A percentile compares a stretch with the other conserved stretches of the same genome.
Conservation (phyloP, 306 rosid species). For the Glycyrrhiza uralensis region DNA sequence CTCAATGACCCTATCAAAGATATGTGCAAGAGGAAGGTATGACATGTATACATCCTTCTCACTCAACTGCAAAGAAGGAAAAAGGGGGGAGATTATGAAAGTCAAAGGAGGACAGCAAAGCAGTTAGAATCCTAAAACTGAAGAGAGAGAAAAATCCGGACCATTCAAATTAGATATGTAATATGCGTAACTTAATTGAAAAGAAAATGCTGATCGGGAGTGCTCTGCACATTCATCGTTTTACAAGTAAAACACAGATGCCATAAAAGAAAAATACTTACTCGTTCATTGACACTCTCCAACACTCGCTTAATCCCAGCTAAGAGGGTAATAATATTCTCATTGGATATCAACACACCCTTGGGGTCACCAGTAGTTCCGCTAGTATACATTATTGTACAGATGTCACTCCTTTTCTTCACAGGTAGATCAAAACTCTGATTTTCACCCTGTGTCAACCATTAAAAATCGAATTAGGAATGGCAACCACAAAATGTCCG, state of each 20-base stretch:
- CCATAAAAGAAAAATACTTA: conserved; percentile 29
- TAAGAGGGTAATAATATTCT: conserved; percentile 72
- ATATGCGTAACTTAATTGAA: neutral
- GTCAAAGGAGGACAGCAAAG: conserved; percentile 13
- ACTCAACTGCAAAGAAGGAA: conserved; percentile 48
- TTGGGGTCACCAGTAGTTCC: conserved; percentile 99
- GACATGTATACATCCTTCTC: conserved; percentile 78
- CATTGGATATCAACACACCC: conserved; percentile 89
- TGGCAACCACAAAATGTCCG: conserved; percentile 17
- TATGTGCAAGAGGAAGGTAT: conserved; percentile 95
- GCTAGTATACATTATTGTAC: conserved; percentile 96
- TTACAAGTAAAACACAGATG: conserved; percentile 9
- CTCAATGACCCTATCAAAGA: conserved; percentile 92
- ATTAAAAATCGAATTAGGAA: conserved; percentile 33
- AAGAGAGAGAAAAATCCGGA: neutral
- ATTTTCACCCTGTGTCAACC: conserved; percentile 54
- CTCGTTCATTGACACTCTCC: conserved; percentile 64
- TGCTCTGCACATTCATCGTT: neutral
- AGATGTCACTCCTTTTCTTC: conserved; percentile 72
- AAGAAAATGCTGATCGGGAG: neutral
- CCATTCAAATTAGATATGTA: conserved; percentile 2
- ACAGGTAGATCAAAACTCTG: conserved; percentile 74
- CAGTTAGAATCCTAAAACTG: conserved; percentile 5
- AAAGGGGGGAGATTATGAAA: conserved; percentile 1
- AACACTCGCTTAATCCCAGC: conserved; percentile 70